These are phyloP conservation scores for Pisolithus orientalis DNA, from an alignment of 768 basidiomycete species.

Conservation along the genomic window DNA sequence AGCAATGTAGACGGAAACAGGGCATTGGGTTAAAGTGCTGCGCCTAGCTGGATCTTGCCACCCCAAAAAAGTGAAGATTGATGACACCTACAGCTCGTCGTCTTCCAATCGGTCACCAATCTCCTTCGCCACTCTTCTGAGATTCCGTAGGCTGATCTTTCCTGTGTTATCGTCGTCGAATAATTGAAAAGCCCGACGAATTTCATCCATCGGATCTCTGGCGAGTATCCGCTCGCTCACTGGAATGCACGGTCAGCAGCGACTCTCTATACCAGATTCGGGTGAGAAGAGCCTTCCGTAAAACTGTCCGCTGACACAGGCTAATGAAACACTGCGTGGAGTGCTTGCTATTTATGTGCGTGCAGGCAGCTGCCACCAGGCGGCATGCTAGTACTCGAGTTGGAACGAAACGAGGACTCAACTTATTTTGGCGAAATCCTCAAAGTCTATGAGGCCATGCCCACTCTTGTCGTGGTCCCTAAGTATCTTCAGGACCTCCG, in stretches of 20 bases:
- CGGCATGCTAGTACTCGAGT: neutral
- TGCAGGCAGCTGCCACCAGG: neutral
- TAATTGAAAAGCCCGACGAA: constrained; percentile 89
- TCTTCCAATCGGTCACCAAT: constrained; percentile 93
- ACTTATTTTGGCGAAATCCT: constrained; percentile 94
- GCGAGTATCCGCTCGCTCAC: constrained; percentile 93
- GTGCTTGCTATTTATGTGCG: constrained; percentile 2
- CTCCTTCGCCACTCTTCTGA: constrained; percentile 92
- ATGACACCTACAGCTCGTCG: constrained; percentile 80
- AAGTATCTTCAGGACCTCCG: constrained; percentile 91
- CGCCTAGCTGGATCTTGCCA: constrained; percentile 10
- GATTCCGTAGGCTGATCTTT: constrained; percentile 86
- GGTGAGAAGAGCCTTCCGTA: neutral
- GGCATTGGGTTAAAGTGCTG: constrained; percentile 24
- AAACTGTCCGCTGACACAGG: neutral
- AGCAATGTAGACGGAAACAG: constrained; percentile 22
- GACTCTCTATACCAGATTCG: neutral
- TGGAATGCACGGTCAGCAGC: constrained; percentile 31
- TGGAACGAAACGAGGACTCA: constrained; percentile 26
- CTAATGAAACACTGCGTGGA: neutral
- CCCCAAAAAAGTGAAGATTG: constrained; percentile 9
- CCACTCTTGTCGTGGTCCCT: constrained; percentile 86
- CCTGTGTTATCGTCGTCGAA: constrained; percentile 97
- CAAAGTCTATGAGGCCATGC: constrained; percentile 82
- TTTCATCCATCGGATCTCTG: constrained; percentile 95